These are phyloP conservation scores for Cystobasidiaceae sp. DNA, from an alignment of 1,284 basidiomycete species.

Conservation along the genomic window DNA sequence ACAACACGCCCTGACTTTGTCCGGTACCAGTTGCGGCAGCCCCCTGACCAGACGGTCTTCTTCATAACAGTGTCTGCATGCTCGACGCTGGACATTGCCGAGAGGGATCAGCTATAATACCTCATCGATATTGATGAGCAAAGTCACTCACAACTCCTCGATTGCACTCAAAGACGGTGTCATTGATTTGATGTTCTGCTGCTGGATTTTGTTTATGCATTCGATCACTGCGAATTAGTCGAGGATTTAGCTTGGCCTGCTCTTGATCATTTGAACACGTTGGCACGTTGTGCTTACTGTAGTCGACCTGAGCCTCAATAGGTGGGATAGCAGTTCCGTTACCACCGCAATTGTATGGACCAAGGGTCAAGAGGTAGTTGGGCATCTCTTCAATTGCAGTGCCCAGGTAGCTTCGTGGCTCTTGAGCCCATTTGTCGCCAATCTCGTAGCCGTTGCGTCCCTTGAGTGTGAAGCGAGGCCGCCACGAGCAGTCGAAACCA, in stretches of 20 bases:
- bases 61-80: slow-evolving; percentile 19
- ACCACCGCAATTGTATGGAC: slow-evolving; percentile 25
- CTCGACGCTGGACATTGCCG: neutral
- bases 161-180: slow-evolving; percentile 13
- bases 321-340: slow-evolving; percentile 30
- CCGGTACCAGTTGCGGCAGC: slow-evolving; percentile 21
- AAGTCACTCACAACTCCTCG: slow-evolving; percentile 15
- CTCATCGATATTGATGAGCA: no score
- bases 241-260: no score
- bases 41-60: slow-evolving; percentile 13
- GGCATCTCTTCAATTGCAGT: slow-evolving; percentile 29
- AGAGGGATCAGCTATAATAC: neutral
- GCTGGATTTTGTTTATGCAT: slow-evolving; percentile 30
- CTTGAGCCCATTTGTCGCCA: slow-evolving; percentile 26
- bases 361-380: slow-evolving; percentile 32
- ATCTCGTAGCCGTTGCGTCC: slow-evolving; percentile 29
- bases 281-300: no score
- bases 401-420: slow-evolving; percentile 27
- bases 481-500: slow-evolving; percentile 32
- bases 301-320: slow-evolving; percentile 31
- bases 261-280: no score
- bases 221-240: slow-evolving; percentile 4
- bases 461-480: slow-evolving; percentile 25
- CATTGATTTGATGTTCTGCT: slow-evolving; percentile 29
- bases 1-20: slow-evolving; percentile 19